Evolutionary conservation across 2,329 filamentous ascomycete species (phyloP).

Genomic region (Bisporella sp.): DNA sequence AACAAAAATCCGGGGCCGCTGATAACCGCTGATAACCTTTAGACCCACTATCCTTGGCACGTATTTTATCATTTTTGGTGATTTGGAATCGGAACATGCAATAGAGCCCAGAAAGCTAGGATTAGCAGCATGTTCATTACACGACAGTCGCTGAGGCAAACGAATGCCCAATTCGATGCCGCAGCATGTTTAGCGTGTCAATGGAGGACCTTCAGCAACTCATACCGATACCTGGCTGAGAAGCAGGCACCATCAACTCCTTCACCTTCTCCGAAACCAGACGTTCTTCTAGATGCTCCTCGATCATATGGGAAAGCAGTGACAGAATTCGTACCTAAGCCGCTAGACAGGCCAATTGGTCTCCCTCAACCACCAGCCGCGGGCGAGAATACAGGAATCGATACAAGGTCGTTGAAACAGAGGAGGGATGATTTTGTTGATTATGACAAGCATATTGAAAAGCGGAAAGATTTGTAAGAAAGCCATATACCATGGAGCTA

Average conservation of each 20-base stretch:
- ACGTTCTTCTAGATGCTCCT: conserved; percentile 49
- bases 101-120: too few relatives aligned
- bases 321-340: conserved; percentile 50
- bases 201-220: conserved; percentile 42
- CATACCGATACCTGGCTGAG: conserved; percentile 31
- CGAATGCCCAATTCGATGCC: conserved; percentile 12
- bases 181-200: conserved; percentile 43
- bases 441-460: conserved; percentile 75
- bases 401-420: conserved; percentile 59
- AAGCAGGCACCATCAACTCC: conserved; percentile 16
- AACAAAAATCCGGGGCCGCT: too few relatives aligned
- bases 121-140: conserved; percentile 18
- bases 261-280: conserved; percentile 26
- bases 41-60: too few relatives aligned
- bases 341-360: conserved; percentile 71
- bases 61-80: too few relatives aligned
- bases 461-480: conserved; percentile 65
- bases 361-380: conserved; percentile 63
- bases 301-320: conserved; percentile 50
- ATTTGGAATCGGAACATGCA: too few relatives aligned
- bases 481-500: neutral
- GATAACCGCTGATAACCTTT: too few relatives aligned
- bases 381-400: conserved; percentile 78
- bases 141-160: conserved; percentile 13
- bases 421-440: conserved; percentile 74